phyloP scores from a whole-genome alignment of 2,329 filamentous ascomycete species.

The Emydomyces testavorans region DNA sequence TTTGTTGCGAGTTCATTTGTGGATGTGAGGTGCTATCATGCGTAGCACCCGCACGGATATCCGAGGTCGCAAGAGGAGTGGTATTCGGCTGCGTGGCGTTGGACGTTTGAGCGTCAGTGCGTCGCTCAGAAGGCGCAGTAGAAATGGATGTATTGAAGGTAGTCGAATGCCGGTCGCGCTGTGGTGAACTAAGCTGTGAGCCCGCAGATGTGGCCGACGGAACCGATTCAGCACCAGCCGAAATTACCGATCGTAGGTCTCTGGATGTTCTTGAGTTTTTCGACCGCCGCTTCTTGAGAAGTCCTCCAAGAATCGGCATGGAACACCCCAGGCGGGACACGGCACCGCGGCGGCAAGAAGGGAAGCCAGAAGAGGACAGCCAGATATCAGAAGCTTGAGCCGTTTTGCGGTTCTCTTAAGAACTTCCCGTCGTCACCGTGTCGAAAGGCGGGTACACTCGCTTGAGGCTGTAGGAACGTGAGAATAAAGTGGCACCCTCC shows the following conservation, averaged over 20 bases:
- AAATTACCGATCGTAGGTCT: slow-evolving; percentile 55
- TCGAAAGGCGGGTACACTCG: background rate
- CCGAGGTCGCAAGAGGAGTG: background rate
- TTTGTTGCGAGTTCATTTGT: slow-evolving; percentile 7
- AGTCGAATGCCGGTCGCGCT: slow-evolving; percentile 27
- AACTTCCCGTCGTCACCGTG: background rate
- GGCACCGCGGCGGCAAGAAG: slow-evolving; percentile 3
- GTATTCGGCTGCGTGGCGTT: slow-evolving; percentile 3
- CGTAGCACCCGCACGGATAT: slow-evolving; percentile 9
- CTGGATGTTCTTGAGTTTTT: slow-evolving; percentile 58
- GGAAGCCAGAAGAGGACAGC: background rate
- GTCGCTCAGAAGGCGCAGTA: slow-evolving; percentile 15
- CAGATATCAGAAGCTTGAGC: background rate
- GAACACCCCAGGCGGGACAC: slow-evolving; percentile 12
- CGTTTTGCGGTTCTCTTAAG: background rate
- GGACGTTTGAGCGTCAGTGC: slow-evolving; percentile 4
- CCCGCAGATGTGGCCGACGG: slow-evolving; percentile 36
- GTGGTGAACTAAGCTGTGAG: slow-evolving; percentile 7
- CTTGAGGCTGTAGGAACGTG: background rate
- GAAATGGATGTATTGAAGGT: slow-evolving; percentile 22
- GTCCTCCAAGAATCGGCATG: slow-evolving; percentile 84
- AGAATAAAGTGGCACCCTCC: background rate
- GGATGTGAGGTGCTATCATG: slow-evolving; percentile 3
- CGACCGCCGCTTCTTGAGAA: slow-evolving; percentile 97
- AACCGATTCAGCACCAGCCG: slow-evolving; percentile 54